Base-by-base conservation (phyloP, 1,284 basidiomycete genomes). In the Somion occarium region DNA sequence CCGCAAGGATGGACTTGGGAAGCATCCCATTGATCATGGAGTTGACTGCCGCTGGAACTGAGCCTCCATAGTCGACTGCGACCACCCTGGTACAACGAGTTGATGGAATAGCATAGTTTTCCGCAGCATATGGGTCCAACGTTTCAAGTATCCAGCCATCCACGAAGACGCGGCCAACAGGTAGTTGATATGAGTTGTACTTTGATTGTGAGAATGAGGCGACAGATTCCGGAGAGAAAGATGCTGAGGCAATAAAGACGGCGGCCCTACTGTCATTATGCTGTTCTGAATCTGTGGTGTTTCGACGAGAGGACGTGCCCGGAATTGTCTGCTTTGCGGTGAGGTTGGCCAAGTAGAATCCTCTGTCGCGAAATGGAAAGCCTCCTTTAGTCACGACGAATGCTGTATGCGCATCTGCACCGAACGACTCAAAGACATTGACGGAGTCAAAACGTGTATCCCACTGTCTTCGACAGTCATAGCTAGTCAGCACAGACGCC, bases 91-190 rank as follows among this genome's bases (percentile, higher is more conserved):
- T 96, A 68, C 93, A 95, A 49, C 90, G 74, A 22, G 96, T 93
- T 2, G 94, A 98, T 0, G 96, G 96, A 43, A 99, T 98, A 13
- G 91, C 83, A 64, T 95, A 96, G 60, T 93, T 94, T 66, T 97
- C 93, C 53, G 89, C 87, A 41, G 92, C 92, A 66, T 99, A 99
- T 0, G 97, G 96, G 65, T 99, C 96, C 42, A 99, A 78, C 1
- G 95, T 98, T 72, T 99, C 94, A 58, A 98, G 69, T 42, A 98
- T 87, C 97, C 97, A 99, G 0, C 91, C 96, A 60, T 98, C 94
- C 2, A 99, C 73, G 56, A 92, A 85, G 42, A 95, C 75, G 19
- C 88, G 83, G 0, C 93, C 95, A 7, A 91, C 72, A 0, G 93
- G 91, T 12, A 94, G 74, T 0, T 56, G 65, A 46, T 82, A 79